A percentile compares a stretch with the other conserved stretches of the same genome.
Evolutionary conservation across 768 basidiomycete genomes (phyloP).

Genomic region (Strobilomyces echinocephalus): DNA sequence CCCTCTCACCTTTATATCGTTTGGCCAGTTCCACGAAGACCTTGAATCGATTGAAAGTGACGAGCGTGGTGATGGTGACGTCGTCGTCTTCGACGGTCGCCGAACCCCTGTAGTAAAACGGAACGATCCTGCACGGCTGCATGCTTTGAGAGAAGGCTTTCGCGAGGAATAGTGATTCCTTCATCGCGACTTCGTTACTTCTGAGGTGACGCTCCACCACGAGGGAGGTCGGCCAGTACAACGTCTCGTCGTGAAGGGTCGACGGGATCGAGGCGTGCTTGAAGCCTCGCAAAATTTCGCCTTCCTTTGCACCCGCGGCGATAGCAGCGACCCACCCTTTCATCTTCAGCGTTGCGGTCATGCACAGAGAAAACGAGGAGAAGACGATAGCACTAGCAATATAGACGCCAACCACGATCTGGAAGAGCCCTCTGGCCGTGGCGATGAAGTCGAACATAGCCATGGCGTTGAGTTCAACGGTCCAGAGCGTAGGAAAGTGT

Average conservation of each 20-base stretch:
- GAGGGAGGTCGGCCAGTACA: slow-evolving; percentile 20
- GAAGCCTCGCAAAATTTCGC: background rate
- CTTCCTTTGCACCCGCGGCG: background rate
- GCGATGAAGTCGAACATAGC: slow-evolving; percentile 5
- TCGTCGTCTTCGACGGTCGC: slow-evolving; percentile 55
- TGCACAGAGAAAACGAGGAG: slow-evolving; percentile 26
- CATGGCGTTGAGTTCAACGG: background rate
- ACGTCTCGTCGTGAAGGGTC: slow-evolving; percentile 11
- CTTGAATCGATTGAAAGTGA: slow-evolving; percentile 73
- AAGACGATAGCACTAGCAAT: slow-evolving; percentile 27
- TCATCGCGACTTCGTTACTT: slow-evolving; percentile 27
- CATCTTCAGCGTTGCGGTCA: slow-evolving; percentile 7
- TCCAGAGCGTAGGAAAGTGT: background rate
- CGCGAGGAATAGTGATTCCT: slow-evolving; percentile 54
- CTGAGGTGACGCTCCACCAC: background rate
- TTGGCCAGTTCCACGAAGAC: slow-evolving; percentile 69
- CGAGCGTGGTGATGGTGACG: slow-evolving; percentile 80
- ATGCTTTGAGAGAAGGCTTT: slow-evolving; percentile 67
- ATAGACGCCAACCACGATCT: slow-evolving; percentile 21
- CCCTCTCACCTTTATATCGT: slow-evolving; percentile 62
- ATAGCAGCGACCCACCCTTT: slow-evolving; percentile 3
- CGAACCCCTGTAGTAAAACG: slow-evolving; percentile 74
- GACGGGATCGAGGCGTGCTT: background rate
- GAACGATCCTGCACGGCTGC: slow-evolving; percentile 71
- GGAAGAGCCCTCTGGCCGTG: slow-evolving; percentile 11